A percentile compares a stretch with the other conserved stretches of the same genome.
phyloP scores from a whole-genome alignment of 306 rosid genomes.

The Vigna trinervia region DNA sequence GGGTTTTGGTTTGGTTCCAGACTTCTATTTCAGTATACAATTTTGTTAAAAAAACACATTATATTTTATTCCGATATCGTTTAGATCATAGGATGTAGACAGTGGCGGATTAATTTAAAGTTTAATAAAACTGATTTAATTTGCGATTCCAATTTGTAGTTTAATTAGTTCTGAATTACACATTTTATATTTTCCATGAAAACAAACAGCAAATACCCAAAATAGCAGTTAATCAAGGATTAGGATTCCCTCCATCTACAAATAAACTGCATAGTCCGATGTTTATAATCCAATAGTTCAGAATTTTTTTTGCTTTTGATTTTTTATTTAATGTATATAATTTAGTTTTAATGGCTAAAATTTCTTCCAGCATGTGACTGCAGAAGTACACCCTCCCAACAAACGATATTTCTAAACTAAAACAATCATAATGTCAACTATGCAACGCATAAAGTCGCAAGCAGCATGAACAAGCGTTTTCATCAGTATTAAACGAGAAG shows the following conservation, averaged over 20 bases:
- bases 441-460: not conserved
- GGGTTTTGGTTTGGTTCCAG: not conserved
- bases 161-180: not conserved
- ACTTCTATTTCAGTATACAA: not conserved
- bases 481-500: not conserved
- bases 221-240: not conserved
- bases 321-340: not conserved
- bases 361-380: not conserved
- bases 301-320: not conserved
- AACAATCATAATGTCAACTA: not conserved
- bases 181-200: no score
- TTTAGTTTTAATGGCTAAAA: not conserved
- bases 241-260: not conserved
- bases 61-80: no score
- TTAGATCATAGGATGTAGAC: no score
- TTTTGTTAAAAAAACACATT: not conserved
- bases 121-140: not conserved
- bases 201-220: no score
- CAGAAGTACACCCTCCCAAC: not conserved
- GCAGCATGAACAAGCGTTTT: not conserved
- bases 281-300: not conserved
- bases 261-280: not conserved
- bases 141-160: not conserved
- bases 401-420: not conserved
- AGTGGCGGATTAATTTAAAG: not conserved